Base-by-base conservation (phyloP, 169 alveolate species). In the Sarcocystis neurona region DNA sequence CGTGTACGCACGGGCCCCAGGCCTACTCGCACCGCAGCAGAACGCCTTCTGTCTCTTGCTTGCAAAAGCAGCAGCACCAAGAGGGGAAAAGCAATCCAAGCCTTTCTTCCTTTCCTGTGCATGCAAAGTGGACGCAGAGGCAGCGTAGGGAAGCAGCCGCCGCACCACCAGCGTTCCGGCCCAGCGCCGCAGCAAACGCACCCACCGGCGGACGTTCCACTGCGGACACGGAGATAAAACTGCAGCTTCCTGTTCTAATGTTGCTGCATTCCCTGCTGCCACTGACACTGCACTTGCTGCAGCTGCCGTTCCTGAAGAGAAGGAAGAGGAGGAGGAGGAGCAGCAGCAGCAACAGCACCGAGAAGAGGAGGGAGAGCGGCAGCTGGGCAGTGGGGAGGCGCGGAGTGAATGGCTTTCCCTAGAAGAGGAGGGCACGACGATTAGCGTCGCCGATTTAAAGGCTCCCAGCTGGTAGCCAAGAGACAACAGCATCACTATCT, bases 391-490 rank as follows among this genome's bases (percentile, higher is more conserved):
- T 18, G 10, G 44, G 2, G 0, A 8, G 75, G 43, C 10, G 10
- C 15, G 27, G 15, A 48, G 60, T 15, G 15, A 15, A 6, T 48
- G 60, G 60, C 60, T 5, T 34, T 10, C 27, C 46, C 6, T 1
- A 6, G 4, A 6, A 15, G 20, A 12, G 37, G 75, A 63, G 41
- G 88, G 60, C 23, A 82, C 88, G 79, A 82, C 79, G 0, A 82
- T 34, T 27, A 82, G 48, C 37, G 88, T 37, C 34, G 88, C 79
- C n/a, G 60, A 58, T 37, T 8, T 39, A 30, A 82, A 82, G 20
- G 79, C 88, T n/a, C 88, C 88, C 77, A 82, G 43, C 77, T 82
- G 88, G 43, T 58, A 82, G n/a, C 53, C 88, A 10, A 82, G 78
- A 34, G 88, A 82, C 79, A 82, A 41, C 15, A 63, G 58, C 88